These are phyloP conservation scores for Chloranthus sessilifolius DNA, from an alignment of 164 flowering plant species.

Conservation along the genomic window DNA sequence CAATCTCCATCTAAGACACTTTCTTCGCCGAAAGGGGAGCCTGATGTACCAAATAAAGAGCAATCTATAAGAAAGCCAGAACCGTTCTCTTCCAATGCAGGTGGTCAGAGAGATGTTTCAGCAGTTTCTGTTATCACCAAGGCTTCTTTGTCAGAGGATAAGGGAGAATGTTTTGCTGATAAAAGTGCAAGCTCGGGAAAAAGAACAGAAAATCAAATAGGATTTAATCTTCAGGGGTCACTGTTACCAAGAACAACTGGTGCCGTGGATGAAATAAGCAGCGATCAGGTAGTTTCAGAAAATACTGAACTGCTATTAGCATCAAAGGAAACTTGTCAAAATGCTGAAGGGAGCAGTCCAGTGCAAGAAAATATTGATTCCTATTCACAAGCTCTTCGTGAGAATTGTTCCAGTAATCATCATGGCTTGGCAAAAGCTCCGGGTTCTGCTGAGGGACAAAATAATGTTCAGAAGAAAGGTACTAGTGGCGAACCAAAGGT, in stretches of 20 bases:
- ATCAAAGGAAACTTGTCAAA: constrained; percentile 13
- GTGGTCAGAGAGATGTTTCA: no score
- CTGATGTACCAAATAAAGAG: constrained; percentile 20
- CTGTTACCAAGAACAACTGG: constrained; percentile 5
- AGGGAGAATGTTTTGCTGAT: constrained; percentile 4
- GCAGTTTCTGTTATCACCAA: constrained; percentile 14
- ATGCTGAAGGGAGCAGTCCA: constrained; percentile 9
- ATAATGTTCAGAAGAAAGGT: constrained; percentile 1
- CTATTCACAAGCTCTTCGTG: constrained; percentile 28
- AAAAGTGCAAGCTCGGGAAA: constrained; percentile 12
- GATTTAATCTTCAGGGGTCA: constrained; percentile 9
- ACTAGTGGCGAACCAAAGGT: constrained; percentile 1
- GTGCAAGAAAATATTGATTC: constrained; percentile 17
- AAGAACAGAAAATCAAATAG: constrained; percentile 6
- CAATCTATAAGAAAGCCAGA: constrained; percentile 12
- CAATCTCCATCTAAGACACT: constrained; percentile 27
- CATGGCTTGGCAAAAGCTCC: background rate
- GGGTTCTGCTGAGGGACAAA: constrained; percentile 14
- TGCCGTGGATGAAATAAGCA: constrained; percentile 13
- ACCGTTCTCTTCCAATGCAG: constrained; percentile 19
- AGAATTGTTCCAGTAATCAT: constrained; percentile 4
- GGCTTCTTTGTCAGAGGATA: constrained; percentile 11
- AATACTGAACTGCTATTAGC: constrained; percentile 23
- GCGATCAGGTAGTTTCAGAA: constrained; percentile 3
- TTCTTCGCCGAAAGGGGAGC: constrained; percentile 11